These are phyloP conservation scores for Ophiostoma australiae DNA, from an alignment of 2,329 filamentous ascomycete species.

Conservation along the genomic window DNA sequence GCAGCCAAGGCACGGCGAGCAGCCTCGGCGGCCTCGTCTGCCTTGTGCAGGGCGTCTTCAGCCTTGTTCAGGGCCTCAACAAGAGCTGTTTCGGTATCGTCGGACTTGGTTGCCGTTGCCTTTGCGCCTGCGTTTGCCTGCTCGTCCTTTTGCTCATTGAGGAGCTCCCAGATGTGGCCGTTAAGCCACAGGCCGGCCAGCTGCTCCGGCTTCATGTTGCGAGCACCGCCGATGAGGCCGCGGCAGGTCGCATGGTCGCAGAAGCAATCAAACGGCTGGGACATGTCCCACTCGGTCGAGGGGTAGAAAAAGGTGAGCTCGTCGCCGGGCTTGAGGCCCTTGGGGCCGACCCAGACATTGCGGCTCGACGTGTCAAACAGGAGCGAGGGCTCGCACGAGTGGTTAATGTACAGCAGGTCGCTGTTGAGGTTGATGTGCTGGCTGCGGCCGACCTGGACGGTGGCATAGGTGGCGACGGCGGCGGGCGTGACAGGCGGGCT, in stretches of 20 bases:
- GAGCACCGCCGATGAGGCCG: slow-evolving; percentile 59
- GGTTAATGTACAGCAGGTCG: slow-evolving; percentile 63
- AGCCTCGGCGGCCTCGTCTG: slow-evolving; percentile 45
- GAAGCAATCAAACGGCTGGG: slow-evolving; percentile 63
- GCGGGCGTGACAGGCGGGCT: slow-evolving; percentile 59
- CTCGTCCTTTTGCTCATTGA: slow-evolving; percentile 37
- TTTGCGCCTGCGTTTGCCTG: slow-evolving; percentile 12
- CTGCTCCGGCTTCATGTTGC: slow-evolving; percentile 50
- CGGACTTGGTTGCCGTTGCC: slow-evolving; percentile 11
- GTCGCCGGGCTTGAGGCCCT: slow-evolving; percentile 51
- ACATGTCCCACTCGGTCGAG: slow-evolving; percentile 70
- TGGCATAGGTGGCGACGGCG: slow-evolving; percentile 56
- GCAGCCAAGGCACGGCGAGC: slow-evolving; percentile 42
- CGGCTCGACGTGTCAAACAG: slow-evolving; percentile 56
- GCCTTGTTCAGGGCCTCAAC: slow-evolving; percentile 42
- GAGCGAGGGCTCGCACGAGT: slow-evolving; percentile 61
- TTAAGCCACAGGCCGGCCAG: slow-evolving; percentile 59
- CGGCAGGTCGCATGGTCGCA: slow-evolving; percentile 55
- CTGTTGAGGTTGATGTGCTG: slow-evolving; percentile 60
- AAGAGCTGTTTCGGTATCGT: slow-evolving; percentile 40
- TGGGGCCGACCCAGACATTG: slow-evolving; percentile 54
- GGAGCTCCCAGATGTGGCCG: slow-evolving; percentile 53
- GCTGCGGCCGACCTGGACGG: slow-evolving; percentile 54
- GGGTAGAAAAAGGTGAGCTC: slow-evolving; percentile 71
- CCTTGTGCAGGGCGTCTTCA: slow-evolving; percentile 43